phyloP scores from a whole-genome alignment of 1,284 basidiomycete species.

The Apiotrichum porosum region DNA sequence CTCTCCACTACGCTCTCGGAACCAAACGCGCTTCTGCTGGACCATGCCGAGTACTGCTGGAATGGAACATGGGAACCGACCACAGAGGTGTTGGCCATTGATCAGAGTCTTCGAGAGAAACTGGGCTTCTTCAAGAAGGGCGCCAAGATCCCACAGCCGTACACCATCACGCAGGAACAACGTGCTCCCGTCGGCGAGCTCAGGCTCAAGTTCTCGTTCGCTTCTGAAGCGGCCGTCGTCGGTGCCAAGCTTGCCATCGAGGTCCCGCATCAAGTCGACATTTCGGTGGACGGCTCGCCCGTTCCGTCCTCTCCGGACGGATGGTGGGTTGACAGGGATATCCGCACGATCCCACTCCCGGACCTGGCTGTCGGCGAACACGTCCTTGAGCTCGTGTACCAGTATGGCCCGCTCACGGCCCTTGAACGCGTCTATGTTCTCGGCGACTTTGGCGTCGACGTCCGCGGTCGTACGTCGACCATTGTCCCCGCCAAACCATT shows the following conservation, averaged over 20 bases:
- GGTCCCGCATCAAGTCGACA: conserved; percentile 13
- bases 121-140: conserved; percentile 24
- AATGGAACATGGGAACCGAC: conserved; percentile 14
- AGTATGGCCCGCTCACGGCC: conserved; percentile 22
- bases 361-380: conserved; percentile 17
- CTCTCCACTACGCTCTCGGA: conserved; percentile 18
- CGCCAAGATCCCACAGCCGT: conserved; percentile 26
- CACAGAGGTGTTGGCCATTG: conserved; percentile 26
- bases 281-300: conserved; percentile 15
- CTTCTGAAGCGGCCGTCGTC: conserved; percentile 8
- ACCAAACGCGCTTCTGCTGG: conserved; percentile 27
- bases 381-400: conserved; percentile 17
- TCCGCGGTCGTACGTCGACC: conserved; percentile 14
- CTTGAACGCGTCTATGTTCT: conserved; percentile 29
- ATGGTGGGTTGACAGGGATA: conserved; percentile 33
- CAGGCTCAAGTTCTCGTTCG: conserved; percentile 18
- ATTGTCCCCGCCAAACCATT: conserved; percentile 12
- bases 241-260: conserved; percentile 21
- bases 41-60: conserved; percentile 17
- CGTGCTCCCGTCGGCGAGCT: conserved; percentile 19
- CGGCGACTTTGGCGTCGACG: conserved; percentile 28
- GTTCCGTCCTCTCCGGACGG: conserved; percentile 10
- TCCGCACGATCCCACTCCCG: conserved; percentile 21
- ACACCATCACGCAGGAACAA: conserved; percentile 15
- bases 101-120: conserved; percentile 21